phyloP scores from a whole-genome alignment of 2,329 filamentous ascomycete species.

The Arthrinium puccinioides region DNA sequence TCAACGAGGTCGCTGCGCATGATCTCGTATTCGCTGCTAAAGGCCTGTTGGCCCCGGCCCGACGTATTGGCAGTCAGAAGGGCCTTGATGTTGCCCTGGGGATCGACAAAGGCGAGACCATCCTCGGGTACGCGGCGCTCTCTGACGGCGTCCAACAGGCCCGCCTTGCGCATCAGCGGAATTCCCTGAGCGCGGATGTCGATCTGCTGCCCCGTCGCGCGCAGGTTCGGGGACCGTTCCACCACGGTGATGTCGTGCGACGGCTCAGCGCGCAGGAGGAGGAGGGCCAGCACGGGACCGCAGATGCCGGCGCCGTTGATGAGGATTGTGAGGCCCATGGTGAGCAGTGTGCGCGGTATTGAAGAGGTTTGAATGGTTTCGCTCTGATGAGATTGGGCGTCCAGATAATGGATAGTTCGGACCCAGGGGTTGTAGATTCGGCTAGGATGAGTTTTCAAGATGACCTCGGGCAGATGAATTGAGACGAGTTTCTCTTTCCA shows the following conservation, averaged over 20 bases:
- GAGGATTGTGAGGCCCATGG: slow-evolving; percentile 4
- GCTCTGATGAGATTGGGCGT: no score
- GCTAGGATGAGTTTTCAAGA: no score
- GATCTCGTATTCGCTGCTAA: slow-evolving; percentile 52
- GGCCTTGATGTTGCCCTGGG: slow-evolving; percentile 27
- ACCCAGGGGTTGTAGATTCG: no score
- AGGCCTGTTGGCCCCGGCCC: slow-evolving; percentile 32
- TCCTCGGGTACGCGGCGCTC: slow-evolving; percentile 34
- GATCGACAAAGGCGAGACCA: slow-evolving; percentile 39
- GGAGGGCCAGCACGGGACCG: slow-evolving; percentile 10
- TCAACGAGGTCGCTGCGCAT: slow-evolving; percentile 49
- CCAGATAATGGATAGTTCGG: no score
- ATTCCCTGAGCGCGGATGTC: slow-evolving; percentile 18
- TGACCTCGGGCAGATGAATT: no score
- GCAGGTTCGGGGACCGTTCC: slow-evolving; percentile 15
- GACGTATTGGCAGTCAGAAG: slow-evolving; percentile 30
- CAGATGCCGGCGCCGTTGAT: slow-evolving; percentile 14
- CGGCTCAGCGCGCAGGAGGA: not conserved
- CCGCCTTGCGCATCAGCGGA: slow-evolving; percentile 16
- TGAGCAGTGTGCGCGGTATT: no score
- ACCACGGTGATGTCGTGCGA: slow-evolving; percentile 12
- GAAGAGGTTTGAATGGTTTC: no score
- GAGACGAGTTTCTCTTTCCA: no score
- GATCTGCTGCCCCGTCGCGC: slow-evolving; percentile 17
- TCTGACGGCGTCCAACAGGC: slow-evolving; percentile 27